These are phyloP conservation scores for Pseudomonodictys pantanalensis DNA, from an alignment of 495 filamentous ascomycete species.

Conservation along the genomic window DNA sequence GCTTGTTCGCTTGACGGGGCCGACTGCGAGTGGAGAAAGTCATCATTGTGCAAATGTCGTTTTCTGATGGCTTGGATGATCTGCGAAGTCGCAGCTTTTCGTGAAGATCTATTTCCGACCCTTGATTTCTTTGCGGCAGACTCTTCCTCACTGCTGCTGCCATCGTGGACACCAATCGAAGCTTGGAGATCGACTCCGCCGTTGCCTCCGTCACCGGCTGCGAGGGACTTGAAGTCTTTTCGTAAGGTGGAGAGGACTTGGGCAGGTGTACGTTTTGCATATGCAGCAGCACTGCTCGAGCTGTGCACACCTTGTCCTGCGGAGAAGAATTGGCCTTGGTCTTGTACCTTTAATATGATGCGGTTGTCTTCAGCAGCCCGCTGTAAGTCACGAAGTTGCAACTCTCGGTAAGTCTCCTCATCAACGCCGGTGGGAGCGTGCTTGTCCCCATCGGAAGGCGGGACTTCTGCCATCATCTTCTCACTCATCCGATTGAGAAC, in stretches of 20 bases:
- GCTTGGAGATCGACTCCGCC: conserved; percentile 56
- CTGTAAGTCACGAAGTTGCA: conserved; percentile 79
- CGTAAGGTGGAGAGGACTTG: conserved; percentile 64
- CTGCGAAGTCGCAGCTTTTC: conserved; percentile 55
- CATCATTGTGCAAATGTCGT: conserved; percentile 54
- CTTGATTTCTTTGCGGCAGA: conserved; percentile 47
- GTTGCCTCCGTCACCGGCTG: conserved; percentile 31
- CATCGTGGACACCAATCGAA: conserved; percentile 60
- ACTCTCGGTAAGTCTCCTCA: conserved; percentile 68
- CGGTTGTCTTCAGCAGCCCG: conserved; percentile 68
- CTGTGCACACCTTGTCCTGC: conserved; percentile 48
- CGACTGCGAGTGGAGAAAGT: conserved; percentile 30
- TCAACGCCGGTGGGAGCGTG: conserved; percentile 64
- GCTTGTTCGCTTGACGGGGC: conserved; percentile 38
- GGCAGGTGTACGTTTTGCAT: conserved; percentile 46
- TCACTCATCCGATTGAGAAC: conserved; percentile 83
- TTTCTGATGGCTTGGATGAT: conserved; percentile 55
- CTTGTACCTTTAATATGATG: conserved; percentile 80
- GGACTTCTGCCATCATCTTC: conserved; percentile 84
- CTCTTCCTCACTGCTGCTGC: conserved; percentile 62
- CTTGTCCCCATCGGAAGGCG: conserved; percentile 68
- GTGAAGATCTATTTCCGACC: conserved; percentile 57
- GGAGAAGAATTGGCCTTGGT: conserved; percentile 77
- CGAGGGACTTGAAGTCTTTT: conserved; percentile 52
- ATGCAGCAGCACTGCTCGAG: conserved; percentile 28